Conservation (phyloP, 202 grass and related monocot species). For the Zizania palustris region DNA sequence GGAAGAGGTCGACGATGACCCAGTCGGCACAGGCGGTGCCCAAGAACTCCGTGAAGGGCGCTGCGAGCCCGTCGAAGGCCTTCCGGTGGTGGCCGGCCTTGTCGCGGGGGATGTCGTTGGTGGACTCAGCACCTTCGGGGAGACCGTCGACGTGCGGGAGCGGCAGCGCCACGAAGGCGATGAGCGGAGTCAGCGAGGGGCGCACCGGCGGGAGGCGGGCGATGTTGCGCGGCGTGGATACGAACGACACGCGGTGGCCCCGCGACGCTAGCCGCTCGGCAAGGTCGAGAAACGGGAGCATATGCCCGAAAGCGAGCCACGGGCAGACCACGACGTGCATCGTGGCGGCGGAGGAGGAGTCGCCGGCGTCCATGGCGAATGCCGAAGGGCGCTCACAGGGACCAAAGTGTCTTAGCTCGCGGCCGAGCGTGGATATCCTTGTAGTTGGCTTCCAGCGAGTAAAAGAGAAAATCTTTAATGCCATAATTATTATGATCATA, state of each 20-base stretch:
- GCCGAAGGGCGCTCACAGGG: no score
- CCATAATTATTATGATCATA: no score
- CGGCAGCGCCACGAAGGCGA: constrained; percentile 35
- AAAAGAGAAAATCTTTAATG: no score
- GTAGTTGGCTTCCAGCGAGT: no score
- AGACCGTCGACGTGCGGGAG: constrained; percentile 34
- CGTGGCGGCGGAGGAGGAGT: neutral
- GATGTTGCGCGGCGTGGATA: constrained; percentile 56
- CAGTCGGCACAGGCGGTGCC: constrained; percentile 10
- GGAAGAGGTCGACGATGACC: constrained; percentile 17
- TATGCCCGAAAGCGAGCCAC: constrained; percentile 57
- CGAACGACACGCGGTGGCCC: constrained; percentile 55
- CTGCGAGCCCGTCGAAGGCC: constrained; percentile 40
- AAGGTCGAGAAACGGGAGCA: constrained; percentile 47
- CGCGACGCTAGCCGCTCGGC: constrained; percentile 35
- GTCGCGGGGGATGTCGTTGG: constrained; percentile 19
- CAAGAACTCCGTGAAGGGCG: constrained; percentile 37
- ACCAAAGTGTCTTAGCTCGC: no score
- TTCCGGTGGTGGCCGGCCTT: constrained; percentile 13
- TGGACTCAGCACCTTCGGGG: constrained; percentile 45
- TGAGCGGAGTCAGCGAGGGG: neutral
- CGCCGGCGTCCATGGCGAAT: neutral
- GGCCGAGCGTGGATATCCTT: no score
- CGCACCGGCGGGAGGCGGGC: constrained; percentile 18
- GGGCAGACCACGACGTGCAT: constrained; percentile 51